A percentile compares a stretch with the other conserved stretches of the same genome.
Conservation (phyloP, 495 filamentous ascomycete species). For the Penicillium diatomitis region DNA sequence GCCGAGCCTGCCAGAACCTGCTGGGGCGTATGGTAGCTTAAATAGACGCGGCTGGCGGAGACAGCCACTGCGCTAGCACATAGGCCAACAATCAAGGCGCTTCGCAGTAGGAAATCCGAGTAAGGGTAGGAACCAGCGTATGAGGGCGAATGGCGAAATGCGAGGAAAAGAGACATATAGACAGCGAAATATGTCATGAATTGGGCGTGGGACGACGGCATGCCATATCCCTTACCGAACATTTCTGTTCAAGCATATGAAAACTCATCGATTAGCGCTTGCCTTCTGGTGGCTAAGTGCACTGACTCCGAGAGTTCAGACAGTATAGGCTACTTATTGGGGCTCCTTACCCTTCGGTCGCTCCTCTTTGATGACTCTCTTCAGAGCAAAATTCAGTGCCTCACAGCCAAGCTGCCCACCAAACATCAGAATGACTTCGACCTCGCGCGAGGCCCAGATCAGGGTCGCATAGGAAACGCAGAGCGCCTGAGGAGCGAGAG, state of each 20-base stretch:
- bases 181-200: conserved; percentile 86
- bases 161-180: conserved; percentile 70
- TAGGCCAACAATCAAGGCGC: conserved; percentile 46
- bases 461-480: conserved; percentile 83
- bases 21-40: conserved; percentile 83
- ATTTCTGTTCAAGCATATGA: conserved; percentile 44
- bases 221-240: conserved; percentile 90
- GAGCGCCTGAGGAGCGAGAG: conserved; percentile 84
- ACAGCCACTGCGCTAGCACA: conserved; percentile 57
- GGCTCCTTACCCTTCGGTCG: conserved; percentile 57
- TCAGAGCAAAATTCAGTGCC: conserved; percentile 82
- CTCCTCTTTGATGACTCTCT: conserved; percentile 86
- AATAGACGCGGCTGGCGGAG: conserved; percentile 72
- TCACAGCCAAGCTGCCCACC: conserved; percentile 88
- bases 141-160: conserved; percentile 62
- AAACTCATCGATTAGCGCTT: neutral
- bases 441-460: conserved; percentile 80
- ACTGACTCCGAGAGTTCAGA: neutral
- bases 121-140: conserved; percentile 31
- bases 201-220: conserved; percentile 97
- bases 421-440: conserved; percentile 87
- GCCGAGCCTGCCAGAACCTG: conserved; percentile 75
- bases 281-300: neutral
- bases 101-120: conserved; percentile 49
- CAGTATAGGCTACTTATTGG: too few species aligned